Evolutionary conservation across 2,329 filamentous ascomycete species (phyloP).

Genomic region (Ceratocystis eucalypticola): DNA sequence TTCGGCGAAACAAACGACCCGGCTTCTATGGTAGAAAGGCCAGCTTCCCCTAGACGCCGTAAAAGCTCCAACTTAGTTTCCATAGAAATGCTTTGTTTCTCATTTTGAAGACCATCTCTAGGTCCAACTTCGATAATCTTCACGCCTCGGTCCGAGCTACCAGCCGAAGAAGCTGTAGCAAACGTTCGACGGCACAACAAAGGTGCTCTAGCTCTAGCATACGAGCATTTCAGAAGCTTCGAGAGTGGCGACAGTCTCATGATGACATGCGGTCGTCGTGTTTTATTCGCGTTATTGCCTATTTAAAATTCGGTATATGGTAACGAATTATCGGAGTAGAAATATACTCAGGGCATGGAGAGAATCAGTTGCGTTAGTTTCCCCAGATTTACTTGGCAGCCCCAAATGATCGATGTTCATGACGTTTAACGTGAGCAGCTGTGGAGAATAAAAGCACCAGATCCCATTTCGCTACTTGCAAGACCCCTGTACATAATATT

Average conservation of each 20-base stretch:
- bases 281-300: not conserved
- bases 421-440: constrained; percentile 1
- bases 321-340: not conserved
- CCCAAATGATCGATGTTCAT: not conserved
- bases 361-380: not conserved
- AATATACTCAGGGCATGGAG: not conserved
- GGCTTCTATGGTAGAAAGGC: constrained; percentile 61
- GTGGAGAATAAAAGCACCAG: constrained; percentile 8
- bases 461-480: constrained; percentile 7
- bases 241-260: constrained; percentile 1
- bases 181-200: constrained; percentile 11
- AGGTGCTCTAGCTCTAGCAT: not conserved
- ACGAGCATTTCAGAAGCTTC: constrained; percentile 3
- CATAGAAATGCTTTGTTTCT: constrained; percentile 56
- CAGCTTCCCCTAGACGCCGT: constrained; percentile 51
- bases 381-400: not conserved
- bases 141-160: constrained; percentile 31
- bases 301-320: not conserved
- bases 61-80: constrained; percentile 67
- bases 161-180: constrained; percentile 12
- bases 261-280: not conserved
- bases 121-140: constrained; percentile 73
- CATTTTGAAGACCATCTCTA: constrained; percentile 76
- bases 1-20: constrained; percentile 73
- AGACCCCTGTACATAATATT: constrained; percentile 1